Evolutionary conservation across 1,139 yeast genomes (phyloP).

Genomic region (Pichia sp.): DNA sequence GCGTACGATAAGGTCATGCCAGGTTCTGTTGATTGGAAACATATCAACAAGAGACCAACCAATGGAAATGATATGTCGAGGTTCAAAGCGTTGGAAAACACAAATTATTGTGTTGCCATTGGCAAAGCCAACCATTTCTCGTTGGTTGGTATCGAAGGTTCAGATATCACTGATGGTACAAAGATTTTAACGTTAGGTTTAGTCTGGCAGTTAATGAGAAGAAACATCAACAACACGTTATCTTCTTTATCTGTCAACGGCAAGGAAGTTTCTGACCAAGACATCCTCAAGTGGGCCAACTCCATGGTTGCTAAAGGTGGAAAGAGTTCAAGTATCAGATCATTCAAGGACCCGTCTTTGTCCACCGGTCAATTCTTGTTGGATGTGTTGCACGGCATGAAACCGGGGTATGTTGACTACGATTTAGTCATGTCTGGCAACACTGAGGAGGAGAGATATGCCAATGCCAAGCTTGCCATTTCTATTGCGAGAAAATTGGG

Average conservation of each 20-base stretch:
- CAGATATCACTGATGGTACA: slow-evolving; percentile 93
- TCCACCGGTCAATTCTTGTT: slow-evolving; percentile 76
- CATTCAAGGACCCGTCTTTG: slow-evolving; percentile 77
- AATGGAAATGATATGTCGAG: slow-evolving; percentile 72
- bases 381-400: slow-evolving; percentile 87
- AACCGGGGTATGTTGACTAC: slow-evolving; percentile 97
- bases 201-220: slow-evolving; percentile 98
- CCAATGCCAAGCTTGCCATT: slow-evolving; percentile 94
- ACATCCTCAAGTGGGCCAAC: slow-evolving; percentile 93
- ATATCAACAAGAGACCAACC: slow-evolving; percentile 76
- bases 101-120: slow-evolving; percentile 92
- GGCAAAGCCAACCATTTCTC: slow-evolving; percentile 93
- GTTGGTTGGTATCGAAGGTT: slow-evolving; percentile 95
- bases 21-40: slow-evolving; percentile 77
- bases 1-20: slow-evolving; percentile 96
- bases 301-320: slow-evolving; percentile 82
- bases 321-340: slow-evolving; percentile 61
- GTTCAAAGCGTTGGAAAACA: slow-evolving; percentile 92
- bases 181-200: slow-evolving; percentile 87
- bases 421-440: slow-evolving; percentile 77
- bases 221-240: slow-evolving; percentile 83
- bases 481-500: slow-evolving; percentile 98
- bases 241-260: slow-evolving; percentile 69
- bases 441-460: slow-evolving; percentile 81
- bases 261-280: slow-evolving; percentile 71